Conservation (phyloP, 805 yeast species). For the Wickerhamiella galacta region DNA sequence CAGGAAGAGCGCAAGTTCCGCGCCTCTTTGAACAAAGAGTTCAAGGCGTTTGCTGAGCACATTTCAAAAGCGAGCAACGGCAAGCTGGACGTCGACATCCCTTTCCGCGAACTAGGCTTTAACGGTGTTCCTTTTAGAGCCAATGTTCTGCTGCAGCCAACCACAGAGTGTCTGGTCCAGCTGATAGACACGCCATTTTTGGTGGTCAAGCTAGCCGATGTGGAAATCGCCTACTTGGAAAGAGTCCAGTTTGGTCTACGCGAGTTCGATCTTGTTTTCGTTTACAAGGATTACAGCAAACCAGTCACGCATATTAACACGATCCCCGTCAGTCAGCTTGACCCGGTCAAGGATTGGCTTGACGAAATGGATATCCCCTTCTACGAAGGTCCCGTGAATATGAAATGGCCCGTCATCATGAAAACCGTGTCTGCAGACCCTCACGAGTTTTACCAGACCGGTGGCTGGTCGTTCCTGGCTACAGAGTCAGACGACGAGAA, state of each 20-base stretch:
- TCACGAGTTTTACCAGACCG: slow-evolving; percentile 80
- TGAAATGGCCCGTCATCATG: slow-evolving; percentile 93
- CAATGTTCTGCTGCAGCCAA: slow-evolving; percentile 87
- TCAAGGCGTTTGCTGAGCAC: slow-evolving; percentile 72
- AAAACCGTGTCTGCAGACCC: slow-evolving; percentile 86
- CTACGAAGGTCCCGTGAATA: slow-evolving; percentile 87
- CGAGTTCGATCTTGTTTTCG: slow-evolving; percentile 93
- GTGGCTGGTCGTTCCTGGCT: slow-evolving; percentile 91
- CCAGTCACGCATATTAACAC: slow-evolving; percentile 90
- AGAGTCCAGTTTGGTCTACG: slow-evolving; percentile 94
- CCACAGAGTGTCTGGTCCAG: slow-evolving; percentile 91
- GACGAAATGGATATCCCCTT: slow-evolving; percentile 94
- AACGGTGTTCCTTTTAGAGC: slow-evolving; percentile 95
- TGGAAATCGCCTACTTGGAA: slow-evolving; percentile 89
- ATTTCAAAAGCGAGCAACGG: slow-evolving; percentile 82
- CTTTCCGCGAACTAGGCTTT: slow-evolving; percentile 92
- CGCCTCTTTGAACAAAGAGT: slow-evolving; percentile 79
- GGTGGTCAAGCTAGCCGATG: slow-evolving; percentile 78
- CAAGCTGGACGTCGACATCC: slow-evolving; percentile 72
- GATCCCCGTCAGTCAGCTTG: slow-evolving; percentile 81
- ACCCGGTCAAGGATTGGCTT: slow-evolving; percentile 88
- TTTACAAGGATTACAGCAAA: slow-evolving; percentile 73
- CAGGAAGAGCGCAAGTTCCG: slow-evolving; percentile 94
- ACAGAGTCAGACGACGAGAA: slow-evolving; percentile 71
- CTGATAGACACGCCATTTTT: slow-evolving; percentile 87